Base-by-base conservation (phyloP, 352 stramenopile species). In the Thraustotheca clavata region DNA sequence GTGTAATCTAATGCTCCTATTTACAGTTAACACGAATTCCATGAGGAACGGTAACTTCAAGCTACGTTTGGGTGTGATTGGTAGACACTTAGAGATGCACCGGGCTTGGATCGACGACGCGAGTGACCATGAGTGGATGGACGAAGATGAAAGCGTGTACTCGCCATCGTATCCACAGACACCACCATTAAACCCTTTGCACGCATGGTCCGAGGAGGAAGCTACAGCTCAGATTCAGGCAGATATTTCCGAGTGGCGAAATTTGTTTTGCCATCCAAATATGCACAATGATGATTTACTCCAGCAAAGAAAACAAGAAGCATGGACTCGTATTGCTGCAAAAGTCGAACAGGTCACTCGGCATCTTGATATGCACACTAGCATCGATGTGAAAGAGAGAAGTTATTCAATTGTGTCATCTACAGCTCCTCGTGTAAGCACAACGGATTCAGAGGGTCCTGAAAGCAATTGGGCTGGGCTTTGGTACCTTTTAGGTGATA, bases 391-490 rank as follows among this genome's bases (percentile, higher is more conserved):
- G 2, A 14, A 7, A 7, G 22, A 11, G 38, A 26, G 32, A 26
- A 16, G 4, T 11, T 18, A 14, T 22, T 40, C 22, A 12, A 27
- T 43, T 22, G 5, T 22, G 38, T 35, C 22, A 33, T 7, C 33
- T 31, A 27, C 1, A 8, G 26, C 20, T 4, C 55, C 18, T 22
- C 38, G 57, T 12, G 31, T 18, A 40, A 62, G 27, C 31, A 33
- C 32, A 6, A 36, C 47, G 41, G 27, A 32, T n/a, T 65, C 57
- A 11, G 57, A 65, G 7, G 24, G 41, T 14, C 38, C 57, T 2
- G 57, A 65, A 22, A 43, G 27, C 39, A 34, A 65, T 34, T 65
- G 57, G 57, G 57, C 57, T 22, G 57, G 57, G 4, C 16, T 65
- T 27, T 65, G 57, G 57, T 65, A 52, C 26, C 57, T 52, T 26